Percentiles rank a stretch among this genome's conserved stretches.
Conservation (phyloP, 2,329 filamentous ascomycete species). For the Calonectria henricotiae region DNA sequence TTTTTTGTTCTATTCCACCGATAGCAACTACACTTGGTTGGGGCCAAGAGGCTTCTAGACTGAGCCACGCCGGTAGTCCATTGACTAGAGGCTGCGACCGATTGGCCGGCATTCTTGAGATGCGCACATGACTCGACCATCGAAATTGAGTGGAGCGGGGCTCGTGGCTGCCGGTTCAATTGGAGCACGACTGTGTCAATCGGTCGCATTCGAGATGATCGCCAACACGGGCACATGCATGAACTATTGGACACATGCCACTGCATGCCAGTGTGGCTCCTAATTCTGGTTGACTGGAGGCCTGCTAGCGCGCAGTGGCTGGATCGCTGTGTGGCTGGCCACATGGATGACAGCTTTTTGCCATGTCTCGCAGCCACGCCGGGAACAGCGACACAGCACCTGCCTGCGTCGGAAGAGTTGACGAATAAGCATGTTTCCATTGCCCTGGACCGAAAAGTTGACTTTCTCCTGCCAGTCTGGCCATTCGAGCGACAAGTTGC, state of each 20-base stretch:
- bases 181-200: not conserved
- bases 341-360: not conserved
- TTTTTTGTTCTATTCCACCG: conserved; percentile 2
- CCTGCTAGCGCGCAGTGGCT: not conserved
- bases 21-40: not conserved
- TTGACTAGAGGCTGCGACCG: not conserved
- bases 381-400: not conserved
- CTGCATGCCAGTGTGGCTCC: not conserved
- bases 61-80: conserved; percentile 1
- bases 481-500: not conserved
- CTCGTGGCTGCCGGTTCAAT: conserved; percentile 1
- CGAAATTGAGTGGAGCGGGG: conserved; percentile 6
- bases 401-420: not conserved
- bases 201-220: conserved; percentile 1
- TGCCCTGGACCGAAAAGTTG: not conserved
- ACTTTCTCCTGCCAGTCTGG: not conserved
- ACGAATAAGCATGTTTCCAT: conserved; percentile 14
- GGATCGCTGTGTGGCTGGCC: not conserved
- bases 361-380: not conserved
- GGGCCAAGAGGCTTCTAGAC: conserved; percentile 16
- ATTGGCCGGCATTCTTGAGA: not conserved
- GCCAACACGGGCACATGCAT: not conserved
- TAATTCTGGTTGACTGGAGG: too few species aligned
- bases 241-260: conserved; percentile 4
- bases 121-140: not conserved